Evolutionary conservation across 1,139 yeast genomes (phyloP), one percentile per base, ranked within the genome.

Genomic region (Blastobotrys proliferans): DNA sequence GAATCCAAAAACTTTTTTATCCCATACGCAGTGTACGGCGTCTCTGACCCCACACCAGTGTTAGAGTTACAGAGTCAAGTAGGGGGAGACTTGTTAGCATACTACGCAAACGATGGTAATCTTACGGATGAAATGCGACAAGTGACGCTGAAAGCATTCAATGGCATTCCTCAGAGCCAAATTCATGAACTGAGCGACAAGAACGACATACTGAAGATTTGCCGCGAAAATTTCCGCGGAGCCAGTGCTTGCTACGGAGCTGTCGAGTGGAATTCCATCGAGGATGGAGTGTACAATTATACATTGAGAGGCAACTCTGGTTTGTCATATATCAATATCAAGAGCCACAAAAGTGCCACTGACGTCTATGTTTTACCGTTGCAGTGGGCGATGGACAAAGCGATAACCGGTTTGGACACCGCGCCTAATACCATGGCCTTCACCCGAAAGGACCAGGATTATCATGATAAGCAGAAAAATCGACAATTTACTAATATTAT

Each of bases 331-430:
- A 50, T 64, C 35, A 50, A 59, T 37, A 58, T 63, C 30, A 44
- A 43, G 6, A 47, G 47, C 17, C 52, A 52, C 38, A 49, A 49
- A 9, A 60, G 64, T 6, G 58, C 54, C n/a, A 44, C 51, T 11
- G 68, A 64, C 35, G 49, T 50, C 6, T 53, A 47, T 39, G 52
- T 63, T 13, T 46, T 64, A 29, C 69, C 69, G 3, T 43, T 65
- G 11, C 69, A 64, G 40, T 62, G 64, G 61, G 68, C 68, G 3
- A 49, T 64, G n/a, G 69, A 64, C 42, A 51, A 49, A 17, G 66
- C 68, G 1, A 58, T 64, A 29, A 51, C 59, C 10, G 53, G 55
- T 45, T 21, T 52, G 38, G 52, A 62, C 8, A 45, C 43, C 2
- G 51, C 55, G 6, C 66, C 67, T 3, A 34, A 46, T 8, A 56